Evolutionary conservation across 2,329 filamentous ascomycete species (phyloP), one percentile per base, ranked within the genome.

Genomic region (Stachybotrys chartarum): DNA sequence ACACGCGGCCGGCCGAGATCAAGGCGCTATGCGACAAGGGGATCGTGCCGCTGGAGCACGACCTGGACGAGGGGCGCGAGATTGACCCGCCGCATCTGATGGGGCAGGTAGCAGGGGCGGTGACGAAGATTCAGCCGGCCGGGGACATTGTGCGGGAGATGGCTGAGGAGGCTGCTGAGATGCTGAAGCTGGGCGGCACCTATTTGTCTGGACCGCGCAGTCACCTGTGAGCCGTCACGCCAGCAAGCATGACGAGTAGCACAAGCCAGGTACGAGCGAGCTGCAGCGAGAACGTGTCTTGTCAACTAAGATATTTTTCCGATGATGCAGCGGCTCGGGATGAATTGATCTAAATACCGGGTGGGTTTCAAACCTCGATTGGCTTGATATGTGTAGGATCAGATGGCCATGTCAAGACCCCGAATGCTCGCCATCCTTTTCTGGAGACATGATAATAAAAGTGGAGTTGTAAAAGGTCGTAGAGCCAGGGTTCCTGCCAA

Each of bases 41-140:
- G 1, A 73, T 96, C 32, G 86, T 95, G 58, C 93, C 93, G 1
- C 77, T 97, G 59, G 83, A 87, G 72, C 79, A 90, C 66, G 93
- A 97, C 67, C 77, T 96, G 65, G 90, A 96, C 52, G 80, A 91
- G 54, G 88, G 87, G 1, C 86, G 85, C 55, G 91, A 96, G 46
- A 76, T 96, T 12, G 93, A 97, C 66, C 77, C 88, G 55, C 93
- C 93, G 12, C 91, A 93, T 71, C 69, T 97, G 66, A 97, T 97
- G 93, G 93, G 93, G 1, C 91, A 96, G 75, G 92, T 97, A 8
- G 89, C 91, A 1, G 92, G 88, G 1, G 80, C 86, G 1, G 89
- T 97, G 56, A 71, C 75, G 39, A 84, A 86, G 61, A 83, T 97
- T 57, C 85, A 94, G 76, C 91, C 92, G 0, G 93, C 93, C 0